Percentiles rank a stretch among this genome's conserved stretches.
phyloP scores from a whole-genome alignment of 306 rosid genomes.

The Acacia crassicarpa region DNA sequence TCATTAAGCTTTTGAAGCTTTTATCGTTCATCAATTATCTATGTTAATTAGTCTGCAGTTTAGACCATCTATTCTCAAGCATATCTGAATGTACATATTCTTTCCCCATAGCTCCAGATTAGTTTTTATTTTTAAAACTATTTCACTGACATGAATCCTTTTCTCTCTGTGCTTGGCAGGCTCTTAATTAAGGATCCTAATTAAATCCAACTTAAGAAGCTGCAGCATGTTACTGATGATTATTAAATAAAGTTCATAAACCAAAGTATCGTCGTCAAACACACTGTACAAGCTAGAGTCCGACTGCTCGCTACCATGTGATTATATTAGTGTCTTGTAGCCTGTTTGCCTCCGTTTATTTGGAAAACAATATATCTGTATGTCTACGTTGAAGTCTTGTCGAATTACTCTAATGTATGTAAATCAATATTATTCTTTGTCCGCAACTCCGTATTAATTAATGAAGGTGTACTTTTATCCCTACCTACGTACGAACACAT shows the following conservation, averaged over 20 bases:
- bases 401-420: constrained; percentile 8
- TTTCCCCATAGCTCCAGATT: background rate
- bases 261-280: constrained; percentile 6
- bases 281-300: background rate
- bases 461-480: constrained; percentile 11
- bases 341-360: constrained; percentile 10
- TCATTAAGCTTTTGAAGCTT: background rate
- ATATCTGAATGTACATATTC: background rate
- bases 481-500: background rate
- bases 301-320: constrained; percentile 18
- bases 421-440: constrained; percentile 14
- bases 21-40: background rate
- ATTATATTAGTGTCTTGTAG: background rate
- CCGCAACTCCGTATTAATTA: background rate
- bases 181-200: constrained; percentile 18
- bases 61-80: constrained; percentile 4
- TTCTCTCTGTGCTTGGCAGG: constrained; percentile 38
- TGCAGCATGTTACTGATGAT: constrained; percentile 6
- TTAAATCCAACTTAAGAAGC: constrained; percentile 12
- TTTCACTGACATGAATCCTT: constrained; percentile 5
- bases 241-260: constrained; percentile 21
- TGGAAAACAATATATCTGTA: background rate
- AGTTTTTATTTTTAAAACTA: background rate
- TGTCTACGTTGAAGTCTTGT: constrained; percentile 3
- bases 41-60: background rate